Percentiles rank a stretch among this genome's conserved stretches.
Evolutionary conservation across 148 eudicot species (phyloP).

Genomic region (Diospyros kaki): DNA sequence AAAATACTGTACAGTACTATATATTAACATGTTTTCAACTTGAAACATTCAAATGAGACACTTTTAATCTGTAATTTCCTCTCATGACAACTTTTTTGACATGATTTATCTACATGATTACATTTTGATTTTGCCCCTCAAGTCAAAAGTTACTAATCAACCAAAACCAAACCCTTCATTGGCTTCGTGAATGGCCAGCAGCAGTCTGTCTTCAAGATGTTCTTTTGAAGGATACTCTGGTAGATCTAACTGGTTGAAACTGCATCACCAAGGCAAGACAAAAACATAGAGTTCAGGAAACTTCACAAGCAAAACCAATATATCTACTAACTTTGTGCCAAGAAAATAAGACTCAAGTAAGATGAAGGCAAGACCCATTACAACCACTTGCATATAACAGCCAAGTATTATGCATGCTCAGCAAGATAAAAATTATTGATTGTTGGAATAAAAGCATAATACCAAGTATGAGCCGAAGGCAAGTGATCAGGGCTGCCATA

Average conservation of each 20-base stretch:
- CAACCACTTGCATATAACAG: no score
- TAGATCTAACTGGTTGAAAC: slow-evolving; percentile 89
- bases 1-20: slow-evolving; percentile 26
- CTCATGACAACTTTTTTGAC: slow-evolving; percentile 16
- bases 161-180: slow-evolving; percentile 98
- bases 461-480: slow-evolving; percentile 99
- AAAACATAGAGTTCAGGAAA: neutral
- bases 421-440: neutral
- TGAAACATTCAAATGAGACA: slow-evolving; percentile 17
- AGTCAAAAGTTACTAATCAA: slow-evolving; percentile 21
- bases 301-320: neutral
- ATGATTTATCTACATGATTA: slow-evolving; percentile 27
- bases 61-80: neutral
- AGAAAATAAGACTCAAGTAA: no score
- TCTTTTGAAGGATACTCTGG: slow-evolving; percentile 93
- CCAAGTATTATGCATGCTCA: neutral
- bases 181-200: slow-evolving; percentile 92
- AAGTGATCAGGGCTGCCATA: slow-evolving; percentile 88
- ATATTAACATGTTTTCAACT: slow-evolving; percentile 24
- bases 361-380: no score
- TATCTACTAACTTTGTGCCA: no score
- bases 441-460: slow-evolving; percentile 18
- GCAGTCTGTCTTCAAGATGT: slow-evolving; percentile 78
- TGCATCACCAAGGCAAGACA: slow-evolving; percentile 26
- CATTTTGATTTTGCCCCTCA: neutral